Base-by-base conservation (phyloP, 2,329 filamentous ascomycete species). In the Penicillium digitatum region DNA sequence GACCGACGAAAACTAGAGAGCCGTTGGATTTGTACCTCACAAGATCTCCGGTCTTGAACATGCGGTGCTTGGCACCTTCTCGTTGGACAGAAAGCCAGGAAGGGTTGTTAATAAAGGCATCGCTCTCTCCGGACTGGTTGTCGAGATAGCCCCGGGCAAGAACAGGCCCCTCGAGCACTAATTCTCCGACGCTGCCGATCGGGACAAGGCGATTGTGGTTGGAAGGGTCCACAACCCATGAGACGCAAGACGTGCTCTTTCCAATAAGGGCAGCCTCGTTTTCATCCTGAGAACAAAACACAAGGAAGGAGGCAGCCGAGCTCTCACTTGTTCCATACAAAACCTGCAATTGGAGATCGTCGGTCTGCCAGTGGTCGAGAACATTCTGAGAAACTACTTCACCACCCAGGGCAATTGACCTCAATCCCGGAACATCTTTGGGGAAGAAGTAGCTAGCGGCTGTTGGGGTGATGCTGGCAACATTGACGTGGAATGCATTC, bases 101-200 rank as follows among this genome's bases (percentile, higher is more conserved):
- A 6, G 64, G 60, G 27, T 80, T 71, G 2, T 77, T 63, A 29
- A 87, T 78, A 55, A 86, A 87, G 0, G 74, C 76, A 7, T 72
- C 69, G 1, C 71, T 73, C 0, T 81, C 82, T 1, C 20, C 9
- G 63, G 79, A 80, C 0, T 76, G 70, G 52, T 83, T 76, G 34
- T 77, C 76, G n/a, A 85, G 69, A 56, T 86, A 86, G 7, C 82
- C 82, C 14, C 78, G 70, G 4, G 81, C 81, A 0, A 86, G 78
- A 27, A 82, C 75, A 0, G 81, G 81, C 0, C 67, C 67, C 47
- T 69, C 65, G 6, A 69, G 46, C 1, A 62, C 24, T 7, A 67
- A 18, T 44, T 67, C 65, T 39, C 65, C 65, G 37, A 60, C 52
- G 29, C 60, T 60, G 31, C 74, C 74, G 12, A 78, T 64, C 0